Evolutionary conservation across 768 basidiomycete genomes (phyloP).

Genomic region (Rhodotorula babjevae): DNA sequence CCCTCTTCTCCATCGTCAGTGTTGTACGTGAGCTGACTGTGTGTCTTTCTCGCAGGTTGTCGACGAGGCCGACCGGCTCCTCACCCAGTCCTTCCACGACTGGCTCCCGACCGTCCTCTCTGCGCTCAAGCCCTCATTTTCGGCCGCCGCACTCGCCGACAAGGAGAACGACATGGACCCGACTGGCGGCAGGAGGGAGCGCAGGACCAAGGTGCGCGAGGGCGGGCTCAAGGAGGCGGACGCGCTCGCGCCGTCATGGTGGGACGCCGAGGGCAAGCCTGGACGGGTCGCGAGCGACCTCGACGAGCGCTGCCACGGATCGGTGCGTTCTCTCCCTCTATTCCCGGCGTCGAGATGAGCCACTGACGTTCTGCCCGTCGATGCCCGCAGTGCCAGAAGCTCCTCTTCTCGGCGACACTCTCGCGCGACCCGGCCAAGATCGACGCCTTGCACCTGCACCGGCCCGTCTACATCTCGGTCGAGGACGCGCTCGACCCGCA

Average conservation of each 20-base stretch:
- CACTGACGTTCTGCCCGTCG: no score
- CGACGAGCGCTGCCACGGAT: slow-evolving; percentile 51
- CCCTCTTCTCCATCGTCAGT: no score
- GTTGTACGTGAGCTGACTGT: no score
- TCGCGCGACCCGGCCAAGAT: slow-evolving; percentile 92
- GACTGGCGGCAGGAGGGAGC: neutral
- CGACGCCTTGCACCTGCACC: slow-evolving; percentile 66
- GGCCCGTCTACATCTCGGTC: slow-evolving; percentile 85
- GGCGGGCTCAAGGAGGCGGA: slow-evolving; percentile 48
- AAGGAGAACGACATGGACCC: neutral
- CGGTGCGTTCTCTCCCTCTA: slow-evolving; percentile 10
- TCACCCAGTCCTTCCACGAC: slow-evolving; percentile 92
- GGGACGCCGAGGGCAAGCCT: slow-evolving; percentile 42
- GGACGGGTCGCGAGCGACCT: slow-evolving; percentile 54
- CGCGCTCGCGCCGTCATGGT: slow-evolving; percentile 58
- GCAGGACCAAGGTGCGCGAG: neutral
- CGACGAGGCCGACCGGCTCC: slow-evolving; percentile 93
- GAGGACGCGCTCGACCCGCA: slow-evolving; percentile 51
- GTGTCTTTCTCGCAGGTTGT: slow-evolving; percentile 60
- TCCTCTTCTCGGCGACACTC: slow-evolving; percentile 92
- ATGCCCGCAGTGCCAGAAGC: slow-evolving; percentile 69
- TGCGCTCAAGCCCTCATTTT: slow-evolving; percentile 57
- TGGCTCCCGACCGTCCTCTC: slow-evolving; percentile 80
- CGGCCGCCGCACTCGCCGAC: slow-evolving; percentile 25
- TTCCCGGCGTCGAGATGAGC: no score